Conservation (phyloP, 345 rosid genomes). For the Eucalyptus shirleyi region DNA sequence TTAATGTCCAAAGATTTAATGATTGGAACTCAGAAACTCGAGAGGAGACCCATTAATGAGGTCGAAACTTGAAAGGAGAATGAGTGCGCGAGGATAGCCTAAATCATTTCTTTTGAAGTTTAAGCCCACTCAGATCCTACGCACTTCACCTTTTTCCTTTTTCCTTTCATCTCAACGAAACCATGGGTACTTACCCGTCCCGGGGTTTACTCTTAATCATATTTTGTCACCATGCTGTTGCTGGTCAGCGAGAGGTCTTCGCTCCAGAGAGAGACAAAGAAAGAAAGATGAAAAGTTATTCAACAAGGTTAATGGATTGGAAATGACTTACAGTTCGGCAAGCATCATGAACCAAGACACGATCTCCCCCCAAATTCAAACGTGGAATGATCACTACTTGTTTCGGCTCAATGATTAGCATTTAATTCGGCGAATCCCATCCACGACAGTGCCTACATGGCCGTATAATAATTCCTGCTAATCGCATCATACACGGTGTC, state of each 20-base stretch:
- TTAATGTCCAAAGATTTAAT: not conserved
- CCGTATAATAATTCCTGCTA: not conserved
- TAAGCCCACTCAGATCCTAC: not conserved
- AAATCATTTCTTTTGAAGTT: not conserved
- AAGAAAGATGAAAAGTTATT: not conserved
- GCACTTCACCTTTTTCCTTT: not conserved
- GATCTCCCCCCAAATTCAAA: not conserved
- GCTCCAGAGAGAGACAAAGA: not conserved
- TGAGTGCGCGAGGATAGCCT: not conserved
- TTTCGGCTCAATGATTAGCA: not conserved
- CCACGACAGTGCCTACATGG: not conserved
- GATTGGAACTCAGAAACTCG: not conserved
- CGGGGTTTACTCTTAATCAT: not conserved
- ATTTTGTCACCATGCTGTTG: not conserved
- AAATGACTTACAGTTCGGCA: not conserved
- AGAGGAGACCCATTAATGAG: not conserved
- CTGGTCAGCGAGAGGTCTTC: not conserved
- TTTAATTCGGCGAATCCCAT: not conserved
- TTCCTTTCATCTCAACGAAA: not conserved
- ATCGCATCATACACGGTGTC: not conserved
- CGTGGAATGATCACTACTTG: not conserved
- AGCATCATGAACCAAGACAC: not conserved
- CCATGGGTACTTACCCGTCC: not conserved
- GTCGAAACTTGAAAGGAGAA: not conserved
- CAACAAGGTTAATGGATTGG: not conserved